These are phyloP conservation scores for Tuber borchii DNA, from an alignment of 495 filamentous ascomycete species.

Conservation along the genomic window DNA sequence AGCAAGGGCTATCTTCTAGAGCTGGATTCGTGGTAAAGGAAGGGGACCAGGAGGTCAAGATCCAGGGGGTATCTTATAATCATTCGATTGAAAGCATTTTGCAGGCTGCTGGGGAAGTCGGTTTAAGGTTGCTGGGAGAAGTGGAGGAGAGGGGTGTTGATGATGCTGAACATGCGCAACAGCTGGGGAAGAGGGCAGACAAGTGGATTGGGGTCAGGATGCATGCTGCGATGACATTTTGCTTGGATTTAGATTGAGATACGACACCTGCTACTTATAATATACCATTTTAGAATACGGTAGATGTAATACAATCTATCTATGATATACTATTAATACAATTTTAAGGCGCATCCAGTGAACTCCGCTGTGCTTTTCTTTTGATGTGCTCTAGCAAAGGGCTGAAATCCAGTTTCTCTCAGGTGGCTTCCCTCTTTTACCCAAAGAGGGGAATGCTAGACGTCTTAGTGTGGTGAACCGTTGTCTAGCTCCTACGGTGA, in stretches of 20 bases:
- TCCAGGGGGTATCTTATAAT: slow-evolving; percentile 57
- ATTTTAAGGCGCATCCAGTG: not conserved
- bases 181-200: slow-evolving; percentile 53
- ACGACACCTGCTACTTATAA: not conserved
- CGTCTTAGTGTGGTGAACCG: not conserved
- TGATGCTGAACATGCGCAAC: slow-evolving; percentile 46
- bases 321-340: not conserved
- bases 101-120: slow-evolving; percentile 49
- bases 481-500: not conserved
- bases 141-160: slow-evolving; percentile 51
- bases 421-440: not conserved
- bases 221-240: slow-evolving; percentile 56
- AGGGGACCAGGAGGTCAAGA: slow-evolving; percentile 54
- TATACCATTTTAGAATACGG: not conserved
- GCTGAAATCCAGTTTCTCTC: not conserved
- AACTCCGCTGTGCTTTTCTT: not conserved
- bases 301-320: not conserved
- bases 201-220: slow-evolving; percentile 65
- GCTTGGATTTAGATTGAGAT: slow-evolving; percentile 42
- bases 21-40: slow-evolving; percentile 60
- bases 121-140: slow-evolving; percentile 48
- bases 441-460: not conserved
- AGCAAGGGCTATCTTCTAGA: slow-evolving; percentile 59
- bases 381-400: not conserved
- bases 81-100: slow-evolving; percentile 54